Evolutionary conservation across 805 yeast species (phyloP), one percentile per base, ranked within the genome.

Genomic region (Clavispora fructus): DNA sequence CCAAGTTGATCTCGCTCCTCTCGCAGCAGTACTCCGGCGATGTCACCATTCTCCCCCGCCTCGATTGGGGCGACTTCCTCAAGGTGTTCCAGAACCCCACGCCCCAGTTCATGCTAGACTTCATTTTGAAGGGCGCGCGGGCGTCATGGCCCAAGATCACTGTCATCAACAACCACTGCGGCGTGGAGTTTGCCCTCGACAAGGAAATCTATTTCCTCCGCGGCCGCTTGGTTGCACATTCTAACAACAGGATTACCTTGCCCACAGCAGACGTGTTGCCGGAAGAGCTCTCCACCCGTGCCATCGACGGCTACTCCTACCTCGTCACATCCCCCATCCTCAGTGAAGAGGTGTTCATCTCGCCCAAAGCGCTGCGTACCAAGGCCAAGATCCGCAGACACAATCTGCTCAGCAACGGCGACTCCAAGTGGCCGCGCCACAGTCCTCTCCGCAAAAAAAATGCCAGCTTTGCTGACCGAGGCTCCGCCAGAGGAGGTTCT

Each of bases 91-190:
- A 77, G 17, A 92, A 94, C 59, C 99, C 99, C 1, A 78, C 91
- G 0, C 82, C 86, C 0, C 87, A 80, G 44, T 88, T 86, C 56
- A 63, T 91, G 39, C 63, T 82, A 40, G 85, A 83, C 47, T 79
- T 87, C 48, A 77, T 85, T 2, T 73, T 82, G 35, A 75, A 95
- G 51, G 99, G 98, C 1, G 94, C 96, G 1, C 71, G 87, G 47
- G 92, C 97, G 0, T 84, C 97, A 0, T 92, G 98, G 97, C 96
- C 97, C 0, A 87, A 88, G 58, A 64, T 94, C 5, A 80, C 96
- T 1, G 75, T 91, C 39, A 88, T 92, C 40, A 77, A 83, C 54
- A 92, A 94, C 62, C 96, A 89, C 59, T 90, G 97, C 64, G 83
- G 94, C 0, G 80, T 90, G 29, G 99, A 92, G 59, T 84, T 92